Evolutionary conservation across 495 filamentous ascomycete genomes (phyloP), one percentile per base, ranked within the genome.

Genomic region (Opeltia flavorubescens): DNA sequence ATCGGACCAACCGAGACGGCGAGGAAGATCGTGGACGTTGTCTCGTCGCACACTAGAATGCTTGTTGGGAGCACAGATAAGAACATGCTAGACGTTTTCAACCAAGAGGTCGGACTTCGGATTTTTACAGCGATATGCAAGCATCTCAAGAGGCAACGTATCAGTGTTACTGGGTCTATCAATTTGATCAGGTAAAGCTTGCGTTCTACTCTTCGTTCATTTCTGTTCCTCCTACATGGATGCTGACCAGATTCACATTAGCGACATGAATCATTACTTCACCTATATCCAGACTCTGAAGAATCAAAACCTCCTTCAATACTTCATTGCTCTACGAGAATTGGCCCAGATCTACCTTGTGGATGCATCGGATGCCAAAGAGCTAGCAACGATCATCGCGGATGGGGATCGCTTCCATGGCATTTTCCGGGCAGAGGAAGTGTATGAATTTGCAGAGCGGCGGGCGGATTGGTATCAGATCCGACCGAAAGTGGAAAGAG

Each of bases 31-130:
- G 80, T 93, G n/a, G 77, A 86, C 31, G 76, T 95, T 15, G 83
- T 96, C 3, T 76, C 79, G 18, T 80, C 80, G 15, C 91, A 99
- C 60, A 95, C 88, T 2, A 78, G 74, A 51, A 89, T 99, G 83
- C 72, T 99, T 2, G 72, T 80, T 2, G 91, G 91, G 24, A 89
- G 83, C 59, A 95, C 88, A 2, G 91, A 99, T 59, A 96, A 96
- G 66, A 89, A 82, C 57, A 88, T 94, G 69, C 78, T 99, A 17
- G 91, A 99, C 57, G 91, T 96, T 17, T 99, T 99, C 68, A 95
- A 94, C 62, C 88, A 94, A 66, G 91, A 99, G 66, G 89, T 96
- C 24, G 93, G 91, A 1, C 71, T 96, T 31, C 81, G 93, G 15
- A 74, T 96, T 15, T 96, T 96, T 62, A 76, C 80, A 0, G 83